phyloP scores from a whole-genome alignment of 805 yeast genomes.

The Candida xiaguanensis region DNA sequence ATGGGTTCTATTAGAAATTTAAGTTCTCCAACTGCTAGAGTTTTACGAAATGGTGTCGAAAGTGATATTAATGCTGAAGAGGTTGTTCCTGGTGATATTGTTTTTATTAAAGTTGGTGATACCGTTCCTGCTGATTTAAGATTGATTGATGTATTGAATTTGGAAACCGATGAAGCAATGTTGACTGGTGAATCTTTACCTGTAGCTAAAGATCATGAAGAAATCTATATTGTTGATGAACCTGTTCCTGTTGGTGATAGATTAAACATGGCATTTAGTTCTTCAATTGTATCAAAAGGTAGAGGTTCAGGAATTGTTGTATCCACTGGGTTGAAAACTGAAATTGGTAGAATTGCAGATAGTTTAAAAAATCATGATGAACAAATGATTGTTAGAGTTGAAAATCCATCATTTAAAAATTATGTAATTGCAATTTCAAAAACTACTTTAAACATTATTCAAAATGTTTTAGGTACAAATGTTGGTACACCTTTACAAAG shows the following conservation, averaged over 20 bases:
- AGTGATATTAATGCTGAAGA: constrained; percentile 55
- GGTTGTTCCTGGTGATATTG: constrained; percentile 73
- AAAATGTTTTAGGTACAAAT: constrained; percentile 69
- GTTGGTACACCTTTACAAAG: constrained; percentile 82
- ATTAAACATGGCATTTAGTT: constrained; percentile 65
- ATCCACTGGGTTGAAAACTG: constrained; percentile 67
- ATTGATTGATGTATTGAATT: constrained; percentile 52
- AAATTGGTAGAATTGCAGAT: constrained; percentile 70
- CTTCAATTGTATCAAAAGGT: constrained; percentile 70
- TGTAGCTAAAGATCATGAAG: constrained; percentile 48
- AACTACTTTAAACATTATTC: constrained; percentile 52
- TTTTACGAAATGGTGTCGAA: constrained; percentile 57
- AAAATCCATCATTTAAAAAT: constrained; percentile 41
- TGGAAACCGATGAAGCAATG: constrained; percentile 69
- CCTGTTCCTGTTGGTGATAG: constrained; percentile 69
- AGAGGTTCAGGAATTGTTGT: constrained; percentile 68
- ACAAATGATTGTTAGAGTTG: constrained; percentile 37
- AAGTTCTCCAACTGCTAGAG: constrained; percentile 69
- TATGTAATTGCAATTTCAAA: constrained; percentile 44
- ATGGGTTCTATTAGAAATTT: constrained; percentile 69
- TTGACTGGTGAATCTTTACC: constrained; percentile 67
- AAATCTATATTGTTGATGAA: constrained; percentile 29
- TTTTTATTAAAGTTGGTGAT: constrained; percentile 63
- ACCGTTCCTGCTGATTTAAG: constrained; percentile 74
- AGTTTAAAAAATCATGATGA: constrained; percentile 44